A percentile compares a stretch with the other conserved stretches of the same genome.
Conservation (phyloP, 305 asterid genomes). For the Salvia sclarea region DNA sequence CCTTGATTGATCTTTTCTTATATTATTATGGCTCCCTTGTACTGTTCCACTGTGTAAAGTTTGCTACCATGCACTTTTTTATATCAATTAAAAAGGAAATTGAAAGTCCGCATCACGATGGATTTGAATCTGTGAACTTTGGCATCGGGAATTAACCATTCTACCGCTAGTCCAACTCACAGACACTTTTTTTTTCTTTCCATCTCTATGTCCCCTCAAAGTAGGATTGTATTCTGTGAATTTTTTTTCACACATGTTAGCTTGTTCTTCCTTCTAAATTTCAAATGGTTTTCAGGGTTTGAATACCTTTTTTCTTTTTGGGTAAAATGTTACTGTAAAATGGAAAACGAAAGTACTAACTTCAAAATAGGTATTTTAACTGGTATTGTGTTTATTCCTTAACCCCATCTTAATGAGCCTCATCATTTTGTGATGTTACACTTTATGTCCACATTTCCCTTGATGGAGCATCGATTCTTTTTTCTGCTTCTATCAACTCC, state of each 20-base stretch:
- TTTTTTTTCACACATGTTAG: neutral
- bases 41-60: conserved; percentile 1
- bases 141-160: too few relatives aligned
- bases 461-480: conserved; percentile 17
- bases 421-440: conserved; percentile 23
- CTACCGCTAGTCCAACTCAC: too few relatives aligned
- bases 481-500: neutral
- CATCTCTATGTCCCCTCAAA: neutral
- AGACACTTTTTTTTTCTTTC: neutral
- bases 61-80: too few relatives aligned
- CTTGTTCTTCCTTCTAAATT: conserved; percentile 9
- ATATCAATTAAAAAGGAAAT: too few relatives aligned
- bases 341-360: neutral
- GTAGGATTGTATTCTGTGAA: conserved; percentile 16
- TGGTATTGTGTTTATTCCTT: neutral
- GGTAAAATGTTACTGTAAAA: conserved; percentile 14
- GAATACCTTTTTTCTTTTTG: conserved; percentile 5
- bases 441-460: conserved; percentile 14
- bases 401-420: conserved; percentile 8
- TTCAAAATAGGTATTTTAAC: neutral
- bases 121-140: too few relatives aligned
- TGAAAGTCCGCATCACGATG: too few relatives aligned
- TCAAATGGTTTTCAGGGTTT: neutral
- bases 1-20: neutral
- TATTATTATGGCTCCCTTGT: neutral